phyloP scores from a whole-genome alignment of 1,284 basidiomycete genomes.

The Moniliophthora roreri region DNA sequence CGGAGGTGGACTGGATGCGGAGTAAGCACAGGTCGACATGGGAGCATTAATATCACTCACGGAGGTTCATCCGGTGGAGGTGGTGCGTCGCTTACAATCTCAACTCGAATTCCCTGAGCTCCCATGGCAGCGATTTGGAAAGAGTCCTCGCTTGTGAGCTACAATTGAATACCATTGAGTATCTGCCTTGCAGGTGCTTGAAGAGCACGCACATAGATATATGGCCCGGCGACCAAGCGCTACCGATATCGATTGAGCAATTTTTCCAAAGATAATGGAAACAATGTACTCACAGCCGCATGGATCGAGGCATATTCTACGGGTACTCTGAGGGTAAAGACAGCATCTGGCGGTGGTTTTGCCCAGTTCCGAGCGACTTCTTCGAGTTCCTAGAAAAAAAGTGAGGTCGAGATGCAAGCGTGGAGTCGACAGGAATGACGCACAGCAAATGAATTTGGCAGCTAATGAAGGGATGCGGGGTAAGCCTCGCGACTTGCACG shows the following conservation, averaged over 20 bases:
- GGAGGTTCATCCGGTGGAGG: conserved; percentile 78
- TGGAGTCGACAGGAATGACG: conserved; percentile 18
- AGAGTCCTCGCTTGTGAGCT: conserved; percentile 80
- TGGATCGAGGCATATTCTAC: conserved; percentile 81
- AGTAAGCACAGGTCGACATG: neutral
- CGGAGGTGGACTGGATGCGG: conserved; percentile 59
- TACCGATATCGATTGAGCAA: conserved; percentile 27
- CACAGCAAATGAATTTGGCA: conserved; percentile 64
- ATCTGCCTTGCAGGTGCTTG: neutral
- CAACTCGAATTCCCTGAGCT: conserved; percentile 75
- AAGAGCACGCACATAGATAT: conserved; percentile 64
- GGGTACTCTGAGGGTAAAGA: conserved; percentile 72
- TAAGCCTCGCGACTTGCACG: conserved; percentile 3
- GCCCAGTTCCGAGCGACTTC: conserved; percentile 78
- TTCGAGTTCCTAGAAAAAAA: conserved; percentile 63
- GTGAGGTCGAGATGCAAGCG: neutral
- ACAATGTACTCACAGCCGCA: conserved; percentile 57
- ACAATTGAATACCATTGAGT: conserved; percentile 11
- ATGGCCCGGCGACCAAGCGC: conserved; percentile 74
- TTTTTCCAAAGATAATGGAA: conserved; percentile 16
- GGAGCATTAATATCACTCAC: conserved; percentile 44
- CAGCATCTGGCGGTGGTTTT: conserved; percentile 74
- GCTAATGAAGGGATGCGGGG: conserved; percentile 33
- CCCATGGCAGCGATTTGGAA: conserved; percentile 80
- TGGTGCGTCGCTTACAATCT: conserved; percentile 78